Evolutionary conservation across 306 rosid species (phyloP), one percentile per base, ranked within the genome.

Genomic region (Castanea mollissima): DNA sequence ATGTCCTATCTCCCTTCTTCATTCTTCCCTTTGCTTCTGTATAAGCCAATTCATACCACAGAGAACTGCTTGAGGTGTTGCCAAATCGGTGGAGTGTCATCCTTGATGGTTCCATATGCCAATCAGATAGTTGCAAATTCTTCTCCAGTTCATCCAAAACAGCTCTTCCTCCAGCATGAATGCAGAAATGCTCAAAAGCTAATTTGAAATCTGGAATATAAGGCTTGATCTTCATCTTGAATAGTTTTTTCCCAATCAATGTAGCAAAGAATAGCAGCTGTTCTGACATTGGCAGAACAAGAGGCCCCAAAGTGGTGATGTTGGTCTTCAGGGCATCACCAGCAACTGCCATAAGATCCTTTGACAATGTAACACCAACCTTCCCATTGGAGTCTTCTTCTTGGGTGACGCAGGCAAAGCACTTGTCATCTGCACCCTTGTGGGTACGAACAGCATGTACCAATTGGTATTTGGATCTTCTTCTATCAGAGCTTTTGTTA

Each of bases 41-140:
- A 77, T 93, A 93, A 7, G 98, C 97, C 84, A 93, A 67, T 79
- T 91, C 98, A 69, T 93, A 93, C 97, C 98, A 93, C 59, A 91
- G 92, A 18, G 98, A 93, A 83, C 97, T 93, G 86, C 97, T 93
- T 5, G 97, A 93, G 15, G 97, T 92, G 90, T 93, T 93, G 52
- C 98, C 98, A 19, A 93, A 93, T 18, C 98, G 88, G 79, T 89
- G 89, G 1, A 93, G 89, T n/a, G 97, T 93, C 98, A 93, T 92
- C 85, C 98, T 89, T 11, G 98, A 93, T 23, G 98, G 98, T 81
- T 93, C 98, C 98, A 93, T 93, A 85, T 93, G 97, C 97, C 98
- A 93, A 74, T 88, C 87, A 1, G 96, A 86, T 13, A 93, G 84
- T 83, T 93, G 93, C 96, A 93, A 83, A 88, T 93, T 93, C 85